Evolutionary conservation across 2,329 filamentous ascomycete species (phyloP), one percentile per base, ranked within the genome.

Genomic region (Fusarium nygamai): DNA sequence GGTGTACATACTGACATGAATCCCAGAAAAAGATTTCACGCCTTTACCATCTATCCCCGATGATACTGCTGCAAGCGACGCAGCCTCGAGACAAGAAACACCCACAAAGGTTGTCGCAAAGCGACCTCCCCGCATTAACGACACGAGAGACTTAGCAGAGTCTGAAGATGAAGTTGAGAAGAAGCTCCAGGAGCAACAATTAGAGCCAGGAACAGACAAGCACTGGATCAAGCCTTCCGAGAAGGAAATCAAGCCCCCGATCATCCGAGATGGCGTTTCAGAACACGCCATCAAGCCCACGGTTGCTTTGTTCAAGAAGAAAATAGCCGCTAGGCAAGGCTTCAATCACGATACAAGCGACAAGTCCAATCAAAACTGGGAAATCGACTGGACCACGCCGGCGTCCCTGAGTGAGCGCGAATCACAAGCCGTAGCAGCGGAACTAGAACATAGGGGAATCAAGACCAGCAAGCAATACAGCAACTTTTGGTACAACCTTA

Each of bases 401-500:
- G 27, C 56, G 19, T 39, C 64, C 14, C 57, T 57, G 20, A 63
- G 38, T 11, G 61, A 74, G 39, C 66, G 62, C 11, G 33, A 33
- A 24, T 64, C 63, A 27, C 43, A 47, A 20, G 74, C 69, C 27
- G 48, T 75, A 22, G 62, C 65, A 43, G 59, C 66, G 17, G 74
- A 78, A 48, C 57, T 77, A 19, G n/a, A 51, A 19, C 54, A 63
- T 39, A 74, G 67, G 16, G 72, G 69, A 14, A 65, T 75, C 61
- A 68, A 65, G 43, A 64, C 63, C 17, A 67, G 62, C 29, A 59
- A 6, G 14, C 75, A 76, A 46, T 71, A 71, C 56, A 60, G 43
- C 44, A 78, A 74, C 53, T 77, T 79, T 53, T 78, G 76, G 76
- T 76, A 77, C 65, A 76, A 78, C 34, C 64, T 79, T 29, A 76